These are phyloP conservation scores for Spizellomyces punctatus DNA, from an alignment of 192 early-diverging fungal species.

Conservation along the genomic window DNA sequence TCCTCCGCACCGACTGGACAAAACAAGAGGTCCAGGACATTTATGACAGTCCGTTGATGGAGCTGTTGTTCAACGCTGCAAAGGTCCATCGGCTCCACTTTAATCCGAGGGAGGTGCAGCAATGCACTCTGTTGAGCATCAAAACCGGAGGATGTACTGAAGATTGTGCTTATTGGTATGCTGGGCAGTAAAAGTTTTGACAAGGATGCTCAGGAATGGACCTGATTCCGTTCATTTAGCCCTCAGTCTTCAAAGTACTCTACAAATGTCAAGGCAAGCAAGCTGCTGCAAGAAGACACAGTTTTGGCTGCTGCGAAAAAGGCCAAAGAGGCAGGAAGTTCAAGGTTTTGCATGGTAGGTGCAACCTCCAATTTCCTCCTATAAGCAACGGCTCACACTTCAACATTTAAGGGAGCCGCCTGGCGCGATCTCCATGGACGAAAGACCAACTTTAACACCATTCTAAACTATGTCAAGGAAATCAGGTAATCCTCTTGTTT, in stretches of 20 bases:
- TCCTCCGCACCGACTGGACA: slow-evolving; percentile 67
- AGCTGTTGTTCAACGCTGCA: slow-evolving; percentile 72
- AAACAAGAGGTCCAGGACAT: slow-evolving; percentile 72
- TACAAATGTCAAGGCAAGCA: slow-evolving; percentile 68
- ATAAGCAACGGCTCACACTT: no score
- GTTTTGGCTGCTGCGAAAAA: slow-evolving; percentile 70
- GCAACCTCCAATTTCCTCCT: no score
- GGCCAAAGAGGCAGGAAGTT: slow-evolving; percentile 76
- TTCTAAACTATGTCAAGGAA: slow-evolving; percentile 71
- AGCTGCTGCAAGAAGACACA: slow-evolving; percentile 69
- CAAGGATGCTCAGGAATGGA: not conserved
- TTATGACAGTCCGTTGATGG: slow-evolving; percentile 77
- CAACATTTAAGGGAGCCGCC: slow-evolving; percentile 61
- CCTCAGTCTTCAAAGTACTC: slow-evolving; percentile 77
- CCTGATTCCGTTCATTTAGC: slow-evolving; percentile 32
- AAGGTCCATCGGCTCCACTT: slow-evolving; percentile 74
- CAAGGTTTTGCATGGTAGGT: slow-evolving; percentile 76
- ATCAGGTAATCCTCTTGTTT: slow-evolving; percentile 56
- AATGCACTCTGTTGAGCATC: slow-evolving; percentile 78
- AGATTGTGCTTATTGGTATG: slow-evolving; percentile 74
- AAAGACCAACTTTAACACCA: slow-evolving; percentile 81
- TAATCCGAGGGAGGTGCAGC: slow-evolving; percentile 73
- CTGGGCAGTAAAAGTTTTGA: not conserved
- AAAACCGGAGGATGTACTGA: slow-evolving; percentile 85
- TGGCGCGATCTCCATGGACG: slow-evolving; percentile 80